phyloP scores from a whole-genome alignment of 2,329 filamentous ascomycete genomes.

The Aspergillus spinulosporus region DNA sequence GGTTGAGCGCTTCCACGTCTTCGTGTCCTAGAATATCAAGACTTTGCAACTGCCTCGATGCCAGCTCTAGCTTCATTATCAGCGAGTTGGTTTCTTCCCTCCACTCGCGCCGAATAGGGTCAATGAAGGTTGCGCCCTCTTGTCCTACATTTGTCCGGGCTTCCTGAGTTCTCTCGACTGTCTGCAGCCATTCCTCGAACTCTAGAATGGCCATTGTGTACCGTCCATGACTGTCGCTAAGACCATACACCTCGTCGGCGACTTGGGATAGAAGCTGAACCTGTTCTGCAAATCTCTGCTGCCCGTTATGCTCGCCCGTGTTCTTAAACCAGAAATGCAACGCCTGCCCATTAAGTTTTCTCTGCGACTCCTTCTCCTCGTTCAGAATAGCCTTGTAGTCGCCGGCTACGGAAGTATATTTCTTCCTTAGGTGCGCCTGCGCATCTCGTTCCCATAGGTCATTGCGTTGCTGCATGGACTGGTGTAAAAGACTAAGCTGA shows the following conservation, averaged over 20 bases:
- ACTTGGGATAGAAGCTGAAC: conserved; percentile 42
- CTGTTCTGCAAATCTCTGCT: conserved; percentile 36
- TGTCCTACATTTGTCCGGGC: conserved; percentile 16
- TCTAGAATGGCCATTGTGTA: conserved; percentile 32
- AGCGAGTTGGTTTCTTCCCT: conserved; percentile 35
- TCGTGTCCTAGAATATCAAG: conserved; percentile 38
- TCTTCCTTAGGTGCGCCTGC: conserved; percentile 33
- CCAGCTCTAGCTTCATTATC: conserved; percentile 37
- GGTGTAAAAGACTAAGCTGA: conserved; percentile 44
- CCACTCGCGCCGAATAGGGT: conserved; percentile 38
- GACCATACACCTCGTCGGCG: conserved; percentile 40
- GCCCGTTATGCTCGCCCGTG: conserved; percentile 28
- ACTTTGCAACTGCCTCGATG: conserved; percentile 36
- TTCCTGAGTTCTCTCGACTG: conserved; percentile 29
- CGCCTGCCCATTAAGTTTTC: conserved; percentile 37
- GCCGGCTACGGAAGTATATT: conserved; percentile 38
- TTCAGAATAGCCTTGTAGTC: conserved; percentile 34
- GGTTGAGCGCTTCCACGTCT: conserved; percentile 23
- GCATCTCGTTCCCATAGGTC: conserved; percentile 34
- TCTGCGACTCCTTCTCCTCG: conserved; percentile 37
- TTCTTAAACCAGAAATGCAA: conserved; percentile 37
- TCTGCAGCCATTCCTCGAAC: conserved; percentile 42
- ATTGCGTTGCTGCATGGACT: conserved; percentile 30
- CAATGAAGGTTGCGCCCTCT: conserved; percentile 32
- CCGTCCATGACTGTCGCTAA: conserved; percentile 30